Evolutionary conservation across 2,329 filamentous ascomycete species (phyloP), one percentile per base, ranked within the genome.

Genomic region (Didymella exigua): DNA sequence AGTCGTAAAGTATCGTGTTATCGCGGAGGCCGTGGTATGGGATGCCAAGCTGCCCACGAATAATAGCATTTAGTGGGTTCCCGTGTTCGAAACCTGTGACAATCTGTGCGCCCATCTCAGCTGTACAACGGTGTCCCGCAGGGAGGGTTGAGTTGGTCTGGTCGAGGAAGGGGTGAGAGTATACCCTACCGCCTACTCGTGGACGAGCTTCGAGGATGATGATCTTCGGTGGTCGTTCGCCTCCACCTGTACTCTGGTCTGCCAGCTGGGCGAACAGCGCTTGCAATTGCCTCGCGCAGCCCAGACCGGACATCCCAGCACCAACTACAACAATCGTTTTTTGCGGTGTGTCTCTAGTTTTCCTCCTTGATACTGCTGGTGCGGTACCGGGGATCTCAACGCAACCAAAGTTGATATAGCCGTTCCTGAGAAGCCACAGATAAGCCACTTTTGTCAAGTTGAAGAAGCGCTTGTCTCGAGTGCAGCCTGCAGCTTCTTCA

Each of bases 71-170:
- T 65, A 99, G 79, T 5, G 95, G 95, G 66, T 99, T 99, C 16
- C 96, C 96, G 62, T 91, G 86, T 63, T 98, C 92, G 72, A 98
- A 99, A 0, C 95, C 95, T 29, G 96, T 97, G 58, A 99, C 92
- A 56, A 99, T 98, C 82, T 99, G 96, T 50, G 93, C 95, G 24
- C 95, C 95, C 87, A 97, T 96, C 74, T 99, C 95, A 27, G 91
- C 95, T 18, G 93, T 98, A 69, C 89, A 89, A 45, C 77, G 84
- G 73, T 82, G 84, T 76, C 80, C 71, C 62, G 80, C 67, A 71
- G 81, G 76, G 70, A 86, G 64, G 61, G 77, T 75, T 69, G 79
- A 70, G 51, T 79, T 75, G 73, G 84, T 74, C 79, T 89, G 78
- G 78, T 86, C 82, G 79, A 78, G 79, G 56, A 88, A 74, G 41